Conservation (phyloP, 352 stramenopile genomes). For the Phytopythium chamaehyphon region DNA sequence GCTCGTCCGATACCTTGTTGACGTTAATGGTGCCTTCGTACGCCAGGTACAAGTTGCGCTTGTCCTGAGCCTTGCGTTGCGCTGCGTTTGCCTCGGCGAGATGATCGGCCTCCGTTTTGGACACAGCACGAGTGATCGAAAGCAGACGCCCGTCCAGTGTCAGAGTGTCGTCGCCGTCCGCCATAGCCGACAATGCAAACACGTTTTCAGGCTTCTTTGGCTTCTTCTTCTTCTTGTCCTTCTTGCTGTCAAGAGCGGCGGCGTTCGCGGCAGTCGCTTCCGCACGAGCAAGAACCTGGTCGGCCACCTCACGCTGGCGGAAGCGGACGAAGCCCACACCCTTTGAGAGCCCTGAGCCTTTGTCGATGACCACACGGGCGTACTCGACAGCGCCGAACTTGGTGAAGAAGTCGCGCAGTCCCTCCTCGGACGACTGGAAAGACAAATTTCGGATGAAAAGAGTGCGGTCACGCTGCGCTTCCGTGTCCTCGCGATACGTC, state of each 20-base stretch:
- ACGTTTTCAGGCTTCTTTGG: slow-evolving; percentile 44
- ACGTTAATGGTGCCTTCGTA: slow-evolving; percentile 93
- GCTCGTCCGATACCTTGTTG: slow-evolving; percentile 87
- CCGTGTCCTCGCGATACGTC: slow-evolving; percentile 50
- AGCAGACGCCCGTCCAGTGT: slow-evolving; percentile 75
- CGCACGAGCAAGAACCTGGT: slow-evolving; percentile 51
- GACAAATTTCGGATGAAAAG: slow-evolving; percentile 85
- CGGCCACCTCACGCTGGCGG: slow-evolving; percentile 45
- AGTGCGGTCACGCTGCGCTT: slow-evolving; percentile 75
- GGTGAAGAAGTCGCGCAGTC: slow-evolving; percentile 64
- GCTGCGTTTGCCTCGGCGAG: slow-evolving; percentile 51
- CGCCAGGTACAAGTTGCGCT: slow-evolving; percentile 95
- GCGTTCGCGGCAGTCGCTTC: slow-evolving; percentile 12
- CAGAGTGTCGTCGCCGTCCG: slow-evolving; percentile 60
- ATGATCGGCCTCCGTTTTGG: slow-evolving; percentile 63
- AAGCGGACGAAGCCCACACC: slow-evolving; percentile 85
- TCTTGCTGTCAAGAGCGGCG: slow-evolving; percentile 18
- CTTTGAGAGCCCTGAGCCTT: slow-evolving; percentile 75
- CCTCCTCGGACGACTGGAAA: slow-evolving; percentile 77
- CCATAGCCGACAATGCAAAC: slow-evolving; percentile 63
- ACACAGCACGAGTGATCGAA: slow-evolving; percentile 65
- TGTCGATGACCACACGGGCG: slow-evolving; percentile 74
- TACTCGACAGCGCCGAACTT: slow-evolving; percentile 78
- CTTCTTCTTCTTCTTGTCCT: slow-evolving; percentile 55
- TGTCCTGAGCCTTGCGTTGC: slow-evolving; percentile 92